Percentiles rank a stretch among this genome's conserved stretches.
Evolutionary conservation across 2,329 filamentous ascomycete species (phyloP).

Genomic region (Achaetomium macrosporum): DNA sequence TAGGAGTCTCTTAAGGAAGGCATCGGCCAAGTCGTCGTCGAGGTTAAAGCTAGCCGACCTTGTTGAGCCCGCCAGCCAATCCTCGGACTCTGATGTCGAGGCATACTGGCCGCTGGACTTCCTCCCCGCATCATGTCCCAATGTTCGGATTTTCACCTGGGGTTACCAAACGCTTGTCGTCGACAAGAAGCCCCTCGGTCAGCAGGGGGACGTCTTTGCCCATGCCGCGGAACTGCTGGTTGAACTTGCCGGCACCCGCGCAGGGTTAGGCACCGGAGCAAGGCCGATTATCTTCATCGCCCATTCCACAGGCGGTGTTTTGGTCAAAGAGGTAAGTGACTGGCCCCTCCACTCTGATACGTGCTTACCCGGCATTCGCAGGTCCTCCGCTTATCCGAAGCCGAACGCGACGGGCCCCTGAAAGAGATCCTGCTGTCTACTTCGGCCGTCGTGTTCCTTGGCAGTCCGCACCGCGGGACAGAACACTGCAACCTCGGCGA

Average conservation of each 20-base stretch:
- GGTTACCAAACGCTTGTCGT: constrained; percentile 27
- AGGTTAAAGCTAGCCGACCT: constrained; percentile 16
- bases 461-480: constrained; percentile 28
- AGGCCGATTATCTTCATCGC: constrained; percentile 28
- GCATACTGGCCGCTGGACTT: constrained; percentile 31
- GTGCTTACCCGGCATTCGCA: constrained; percentile 9
- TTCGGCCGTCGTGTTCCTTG: constrained; percentile 28
- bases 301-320: constrained; percentile 29
- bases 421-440: constrained; percentile 27
- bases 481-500: constrained; percentile 26
- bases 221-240: constrained; percentile 27
- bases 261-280: constrained; percentile 8
- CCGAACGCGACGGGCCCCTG: constrained; percentile 20
- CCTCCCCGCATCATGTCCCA: constrained; percentile 28
- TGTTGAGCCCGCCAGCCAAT: constrained; percentile 10
- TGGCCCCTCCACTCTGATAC: background rate
- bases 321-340: constrained; percentile 29
- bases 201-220: constrained; percentile 28
- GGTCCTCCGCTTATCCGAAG: constrained; percentile 28
- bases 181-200: constrained; percentile 24
- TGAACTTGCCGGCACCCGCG: constrained; percentile 24
- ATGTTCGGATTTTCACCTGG: constrained; percentile 28
- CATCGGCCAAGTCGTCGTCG: constrained; percentile 23
- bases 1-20: constrained; percentile 22
- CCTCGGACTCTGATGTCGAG: constrained; percentile 8